Percentiles rank a stretch among this genome's conserved stretches.
phyloP scores from a whole-genome alignment of 345 rosid genomes.

The Brassica incana region DNA sequence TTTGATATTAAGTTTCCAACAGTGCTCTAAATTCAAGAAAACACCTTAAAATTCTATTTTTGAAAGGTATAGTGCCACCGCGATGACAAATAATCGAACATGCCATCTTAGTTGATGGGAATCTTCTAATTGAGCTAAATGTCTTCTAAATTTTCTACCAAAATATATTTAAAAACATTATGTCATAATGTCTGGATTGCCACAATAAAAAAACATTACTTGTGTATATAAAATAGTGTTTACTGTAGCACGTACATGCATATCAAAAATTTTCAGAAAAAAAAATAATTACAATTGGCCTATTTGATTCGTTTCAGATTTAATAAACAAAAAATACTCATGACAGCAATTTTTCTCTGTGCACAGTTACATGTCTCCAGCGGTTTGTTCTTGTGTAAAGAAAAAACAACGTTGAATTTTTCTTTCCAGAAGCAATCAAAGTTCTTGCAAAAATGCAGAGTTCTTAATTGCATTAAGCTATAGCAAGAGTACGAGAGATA shows the following conservation, averaged over 20 bases:
- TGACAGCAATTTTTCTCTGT: neutral
- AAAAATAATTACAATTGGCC: neutral
- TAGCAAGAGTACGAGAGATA: neutral
- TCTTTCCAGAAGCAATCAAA: neutral
- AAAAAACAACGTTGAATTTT: neutral
- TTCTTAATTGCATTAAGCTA: neutral
- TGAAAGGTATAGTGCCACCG: too few relatives aligned
- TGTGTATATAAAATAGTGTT: neutral
- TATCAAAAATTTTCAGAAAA: neutral
- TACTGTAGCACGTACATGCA: neutral
- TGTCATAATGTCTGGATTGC: neutral
- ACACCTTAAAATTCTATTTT: too few relatives aligned
- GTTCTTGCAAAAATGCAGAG: neutral
- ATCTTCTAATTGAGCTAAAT: neutral
- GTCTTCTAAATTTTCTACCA: neutral
- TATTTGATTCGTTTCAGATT: neutral
- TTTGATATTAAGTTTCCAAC: too few relatives aligned
- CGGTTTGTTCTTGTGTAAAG: neutral
- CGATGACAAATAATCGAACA: too few relatives aligned
- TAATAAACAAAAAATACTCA: neutral
- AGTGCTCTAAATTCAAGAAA: too few relatives aligned
- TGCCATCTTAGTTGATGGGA: neutral
- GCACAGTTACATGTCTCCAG: neutral
- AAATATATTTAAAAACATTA: neutral
- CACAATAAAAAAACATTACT: neutral